A percentile compares a stretch with the other conserved stretches of the same genome.
Evolutionary conservation across 75 land plant genomes (phyloP).

Genomic region (Adiantum capillusveneris): DNA sequence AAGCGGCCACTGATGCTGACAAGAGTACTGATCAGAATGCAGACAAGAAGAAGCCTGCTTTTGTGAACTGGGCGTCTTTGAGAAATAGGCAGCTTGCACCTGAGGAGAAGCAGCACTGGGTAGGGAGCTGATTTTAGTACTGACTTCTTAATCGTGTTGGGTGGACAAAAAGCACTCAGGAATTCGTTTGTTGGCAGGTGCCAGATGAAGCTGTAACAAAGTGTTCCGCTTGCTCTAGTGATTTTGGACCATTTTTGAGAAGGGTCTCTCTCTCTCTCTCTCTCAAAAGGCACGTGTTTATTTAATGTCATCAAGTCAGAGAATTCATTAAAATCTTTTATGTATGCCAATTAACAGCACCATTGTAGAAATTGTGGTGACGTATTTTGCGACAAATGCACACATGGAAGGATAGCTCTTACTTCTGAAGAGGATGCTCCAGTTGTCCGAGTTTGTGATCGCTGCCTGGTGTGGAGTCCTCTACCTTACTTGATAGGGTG

Average conservation of each 20-base stretch:
- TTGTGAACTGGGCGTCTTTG: slow-evolving; percentile 70
- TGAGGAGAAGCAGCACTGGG: slow-evolving; percentile 98
- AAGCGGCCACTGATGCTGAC: slow-evolving; percentile 18
- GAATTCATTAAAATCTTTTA: no score
- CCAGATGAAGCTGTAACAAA: slow-evolving; percentile 91
- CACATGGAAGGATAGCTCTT: slow-evolving; percentile 79
- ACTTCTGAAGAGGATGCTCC: slow-evolving; percentile 81
- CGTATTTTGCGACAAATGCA: slow-evolving; percentile 95
- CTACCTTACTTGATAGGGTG: background rate
- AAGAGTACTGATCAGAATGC: slow-evolving; percentile 37
- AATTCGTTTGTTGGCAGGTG: slow-evolving; percentile 49
- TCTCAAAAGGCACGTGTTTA: no score
- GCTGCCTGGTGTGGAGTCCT: slow-evolving; percentile 63
- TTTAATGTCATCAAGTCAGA: no score
- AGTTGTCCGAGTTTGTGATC: slow-evolving; percentile 90
- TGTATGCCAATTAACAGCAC: slow-evolving; percentile 59
- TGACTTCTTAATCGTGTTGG: no score
- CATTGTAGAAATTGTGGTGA: slow-evolving; percentile 99
- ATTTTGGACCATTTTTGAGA: slow-evolving; percentile 74
- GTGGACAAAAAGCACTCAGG: no score
- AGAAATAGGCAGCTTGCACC: slow-evolving; percentile 34
- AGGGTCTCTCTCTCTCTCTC: slow-evolving; percentile 21
- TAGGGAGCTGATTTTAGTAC: no score
- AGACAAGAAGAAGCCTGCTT: slow-evolving; percentile 46
- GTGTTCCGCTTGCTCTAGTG: slow-evolving; percentile 73